Conservation (phyloP, 148 eudicot genomes). For the Dianthus caryophyllus region DNA sequence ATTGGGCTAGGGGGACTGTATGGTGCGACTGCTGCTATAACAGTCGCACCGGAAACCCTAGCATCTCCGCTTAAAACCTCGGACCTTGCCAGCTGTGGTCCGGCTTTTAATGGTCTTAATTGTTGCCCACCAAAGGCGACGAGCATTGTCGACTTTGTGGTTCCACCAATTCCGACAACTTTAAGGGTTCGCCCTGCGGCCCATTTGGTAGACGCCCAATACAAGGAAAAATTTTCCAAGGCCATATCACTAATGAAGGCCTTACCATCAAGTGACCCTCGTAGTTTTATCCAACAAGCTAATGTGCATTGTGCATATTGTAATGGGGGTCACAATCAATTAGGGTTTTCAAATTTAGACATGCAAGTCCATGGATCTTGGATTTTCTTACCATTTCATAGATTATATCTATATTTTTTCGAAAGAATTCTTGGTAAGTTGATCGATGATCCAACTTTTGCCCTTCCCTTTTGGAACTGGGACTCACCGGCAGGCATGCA, state of each 20-base stretch:
- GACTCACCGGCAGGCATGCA: slow-evolving; percentile 62
- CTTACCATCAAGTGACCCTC: slow-evolving; percentile 66
- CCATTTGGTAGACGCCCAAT: slow-evolving; percentile 46
- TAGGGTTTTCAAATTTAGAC: slow-evolving; percentile 53
- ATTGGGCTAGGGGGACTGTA: slow-evolving; percentile 71
- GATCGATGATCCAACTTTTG: slow-evolving; percentile 64
- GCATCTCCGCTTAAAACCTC: slow-evolving; percentile 53
- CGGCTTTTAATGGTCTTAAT: slow-evolving; percentile 29
- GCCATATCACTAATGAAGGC: slow-evolving; percentile 73
- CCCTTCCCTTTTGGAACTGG: slow-evolving; percentile 86
- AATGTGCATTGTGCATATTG: slow-evolving; percentile 87
- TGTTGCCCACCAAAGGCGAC: slow-evolving; percentile 64
- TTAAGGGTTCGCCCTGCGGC: slow-evolving; percentile 64
- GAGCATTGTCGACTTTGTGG: slow-evolving; percentile 40
- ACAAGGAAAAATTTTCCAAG: slow-evolving; percentile 42
- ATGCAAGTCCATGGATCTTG: slow-evolving; percentile 79
- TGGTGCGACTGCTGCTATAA: slow-evolving; percentile 34
- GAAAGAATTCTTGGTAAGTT: slow-evolving; percentile 58
- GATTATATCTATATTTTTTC: slow-evolving; percentile 65
- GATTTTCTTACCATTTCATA: slow-evolving; percentile 84
- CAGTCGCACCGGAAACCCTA: slow-evolving; percentile 25
- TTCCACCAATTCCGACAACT: slow-evolving; percentile 28
- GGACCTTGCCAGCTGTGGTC: slow-evolving; percentile 54
- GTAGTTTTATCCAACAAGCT: slow-evolving; percentile 73
- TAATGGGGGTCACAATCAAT: slow-evolving; percentile 74